Evolutionary conservation across 2,329 filamentous ascomycete genomes (phyloP).

Genomic region (Parastagonospora nodorum): DNA sequence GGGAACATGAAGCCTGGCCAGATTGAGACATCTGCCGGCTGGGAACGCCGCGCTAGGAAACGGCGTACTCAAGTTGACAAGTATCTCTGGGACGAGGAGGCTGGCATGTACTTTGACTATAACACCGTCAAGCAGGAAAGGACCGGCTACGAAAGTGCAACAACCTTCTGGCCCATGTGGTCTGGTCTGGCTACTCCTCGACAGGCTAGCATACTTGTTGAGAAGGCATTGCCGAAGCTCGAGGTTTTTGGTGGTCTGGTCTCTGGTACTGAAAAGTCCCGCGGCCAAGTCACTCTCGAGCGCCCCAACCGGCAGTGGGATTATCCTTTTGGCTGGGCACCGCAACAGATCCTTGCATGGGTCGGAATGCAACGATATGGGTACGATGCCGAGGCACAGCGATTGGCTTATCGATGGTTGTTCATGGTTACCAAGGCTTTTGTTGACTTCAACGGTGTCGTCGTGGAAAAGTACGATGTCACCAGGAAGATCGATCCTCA

Average conservation of each 20-base stretch:
- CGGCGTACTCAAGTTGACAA: slow-evolving; percentile 88
- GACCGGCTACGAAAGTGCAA: slow-evolving; percentile 85
- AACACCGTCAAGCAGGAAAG: slow-evolving; percentile 81
- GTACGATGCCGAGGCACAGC: slow-evolving; percentile 86
- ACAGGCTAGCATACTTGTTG: slow-evolving; percentile 83
- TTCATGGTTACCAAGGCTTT: slow-evolving; percentile 99
- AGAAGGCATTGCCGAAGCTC: slow-evolving; percentile 81
- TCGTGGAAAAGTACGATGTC: slow-evolving; percentile 99
- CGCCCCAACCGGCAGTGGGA: slow-evolving; percentile 98
- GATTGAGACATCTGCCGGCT: slow-evolving; percentile 80
- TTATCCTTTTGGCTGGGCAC: slow-evolving; percentile 97
- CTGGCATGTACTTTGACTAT: slow-evolving; percentile 98
- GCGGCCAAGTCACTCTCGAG: slow-evolving; percentile 77
- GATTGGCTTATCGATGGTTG: slow-evolving; percentile 92
- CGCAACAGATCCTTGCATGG: slow-evolving; percentile 98
- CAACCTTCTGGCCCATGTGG: slow-evolving; percentile 98
- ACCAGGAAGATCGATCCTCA: slow-evolving; percentile 89
- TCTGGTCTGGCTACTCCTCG: slow-evolving; percentile 83
- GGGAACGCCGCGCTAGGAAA: slow-evolving; percentile 86
- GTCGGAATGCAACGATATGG: slow-evolving; percentile 89
- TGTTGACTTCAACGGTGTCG: slow-evolving; percentile 96
- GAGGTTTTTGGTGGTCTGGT: slow-evolving; percentile 87
- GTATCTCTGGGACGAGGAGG: slow-evolving; percentile 88
- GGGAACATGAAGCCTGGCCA: slow-evolving; percentile 67
- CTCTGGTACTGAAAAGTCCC: slow-evolving; percentile 87